phyloP scores from a whole-genome alignment of 1,284 basidiomycete genomes.

The Moesziomyces sp. region DNA sequence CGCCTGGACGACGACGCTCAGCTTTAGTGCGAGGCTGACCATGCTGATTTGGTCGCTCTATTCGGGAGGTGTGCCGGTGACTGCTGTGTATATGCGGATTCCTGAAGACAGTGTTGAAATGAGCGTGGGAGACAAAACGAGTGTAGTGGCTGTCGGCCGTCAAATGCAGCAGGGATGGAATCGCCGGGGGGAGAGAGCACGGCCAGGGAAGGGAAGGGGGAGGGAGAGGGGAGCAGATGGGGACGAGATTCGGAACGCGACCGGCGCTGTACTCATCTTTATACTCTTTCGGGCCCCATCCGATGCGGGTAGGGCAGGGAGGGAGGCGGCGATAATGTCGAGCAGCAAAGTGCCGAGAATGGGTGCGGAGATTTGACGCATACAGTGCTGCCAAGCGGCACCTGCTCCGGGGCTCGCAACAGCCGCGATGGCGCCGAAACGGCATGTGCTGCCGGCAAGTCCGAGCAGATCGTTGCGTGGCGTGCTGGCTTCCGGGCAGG shows the following conservation, averaged over 20 bases:
- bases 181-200: neutral
- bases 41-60: constrained; percentile 4
- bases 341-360: neutral
- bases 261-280: neutral
- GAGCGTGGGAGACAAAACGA: constrained; percentile 17
- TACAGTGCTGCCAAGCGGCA: neutral
- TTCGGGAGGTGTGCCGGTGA: neutral
- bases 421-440: no score
- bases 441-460: no score
- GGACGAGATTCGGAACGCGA: neutral
- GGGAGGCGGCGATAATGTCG: neutral
- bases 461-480: no score
- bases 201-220: neutral
- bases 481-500: neutral
- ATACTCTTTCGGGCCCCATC: neutral
- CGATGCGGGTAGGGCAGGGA: neutral
- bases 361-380: neutral
- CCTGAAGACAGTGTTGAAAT: neutral
- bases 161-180: neutral
- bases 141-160: constrained; percentile 3
- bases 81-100: neutral
- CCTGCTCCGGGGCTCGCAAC: no score
- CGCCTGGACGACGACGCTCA: constrained; percentile 36
- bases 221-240: constrained; percentile 1
- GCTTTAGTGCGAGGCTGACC: constrained; percentile 22